A percentile compares a stretch with the other conserved stretches of the same genome.
Conservation (phyloP, 768 basidiomycete species). For the Podaxis sp. region DNA sequence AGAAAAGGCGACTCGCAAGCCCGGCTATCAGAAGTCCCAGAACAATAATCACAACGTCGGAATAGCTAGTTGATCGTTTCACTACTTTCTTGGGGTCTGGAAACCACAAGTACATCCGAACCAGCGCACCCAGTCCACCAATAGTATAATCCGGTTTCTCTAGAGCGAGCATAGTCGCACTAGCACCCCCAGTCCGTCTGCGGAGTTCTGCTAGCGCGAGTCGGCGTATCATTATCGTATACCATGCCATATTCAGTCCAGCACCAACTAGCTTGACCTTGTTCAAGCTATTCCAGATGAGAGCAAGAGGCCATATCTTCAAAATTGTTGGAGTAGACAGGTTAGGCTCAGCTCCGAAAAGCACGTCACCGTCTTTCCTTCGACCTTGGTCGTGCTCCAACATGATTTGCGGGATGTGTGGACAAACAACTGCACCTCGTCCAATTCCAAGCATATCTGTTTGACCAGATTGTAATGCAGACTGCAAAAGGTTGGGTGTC, state of each 20-base stretch:
- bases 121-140: conserved; percentile 34
- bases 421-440: conserved; percentile 59
- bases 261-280: conserved; percentile 65
- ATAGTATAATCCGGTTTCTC: conserved; percentile 25
- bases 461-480: conserved; percentile 51
- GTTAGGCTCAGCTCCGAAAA: conserved; percentile 40
- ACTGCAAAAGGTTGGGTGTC: conserved; percentile 51
- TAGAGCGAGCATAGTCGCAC: neutral
- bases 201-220: conserved; percentile 31
- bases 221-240: conserved; percentile 54
- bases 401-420: conserved; percentile 52
- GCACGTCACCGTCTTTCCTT: conserved; percentile 20
- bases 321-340: conserved; percentile 20
- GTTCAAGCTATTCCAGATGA: conserved; percentile 33
- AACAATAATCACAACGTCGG: neutral
- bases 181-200: conserved; percentile 10
- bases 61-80: neutral
- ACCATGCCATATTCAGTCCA: conserved; percentile 64
- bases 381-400: conserved; percentile 21
- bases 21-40: neutral
- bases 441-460: conserved; percentile 80
- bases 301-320: conserved; percentile 19
- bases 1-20: neutral
- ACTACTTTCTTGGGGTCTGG: neutral
- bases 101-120: conserved; percentile 50